Percentiles rank a stretch among this genome's conserved stretches.
phyloP scores from a whole-genome alignment of 1,139 yeast species.

The Yamadazyma buinensis region DNA sequence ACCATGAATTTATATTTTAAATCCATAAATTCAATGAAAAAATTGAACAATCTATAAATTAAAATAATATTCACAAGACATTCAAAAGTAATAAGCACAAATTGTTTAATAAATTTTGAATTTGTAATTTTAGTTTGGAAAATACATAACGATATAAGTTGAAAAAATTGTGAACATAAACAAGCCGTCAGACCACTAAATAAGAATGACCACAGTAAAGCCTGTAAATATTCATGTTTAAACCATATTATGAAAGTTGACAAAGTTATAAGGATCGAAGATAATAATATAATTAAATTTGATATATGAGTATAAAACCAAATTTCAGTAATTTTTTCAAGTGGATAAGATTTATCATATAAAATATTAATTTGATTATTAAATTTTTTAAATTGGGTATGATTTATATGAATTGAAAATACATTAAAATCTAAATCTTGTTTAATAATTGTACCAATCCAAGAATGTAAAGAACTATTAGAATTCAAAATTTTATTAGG shows the following conservation, averaged over 20 bases:
- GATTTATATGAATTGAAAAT: not conserved
- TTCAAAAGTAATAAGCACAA: not conserved
- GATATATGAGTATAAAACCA: slow-evolving; percentile 5
- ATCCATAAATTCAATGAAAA: not conserved
- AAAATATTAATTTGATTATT: slow-evolving; percentile 3
- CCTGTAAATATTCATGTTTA: not conserved
- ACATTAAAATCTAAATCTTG: slow-evolving; percentile 1
- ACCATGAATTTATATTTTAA: not conserved
- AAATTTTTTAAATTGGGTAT: not conserved
- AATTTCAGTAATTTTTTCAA: not conserved
- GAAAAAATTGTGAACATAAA: slow-evolving; percentile 2
- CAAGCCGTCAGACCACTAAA: not conserved
- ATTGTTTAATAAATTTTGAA: slow-evolving; percentile 1
- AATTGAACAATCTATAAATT: not conserved
- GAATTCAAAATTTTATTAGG: not conserved
- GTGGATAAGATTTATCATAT: not conserved
- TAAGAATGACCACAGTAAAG: not conserved
- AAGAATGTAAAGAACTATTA: not conserved
- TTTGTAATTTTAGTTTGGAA: slow-evolving; percentile 1
- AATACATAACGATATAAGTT: not conserved
- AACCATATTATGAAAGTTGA: slow-evolving; percentile 1
- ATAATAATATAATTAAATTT: slow-evolving; percentile 2
- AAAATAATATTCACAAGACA: not conserved
- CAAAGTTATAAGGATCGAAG: not conserved
- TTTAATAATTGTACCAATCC: slow-evolving; percentile 1